phyloP scores from a whole-genome alignment of 768 basidiomycete genomes.

The Amanita jacksonii region DNA sequence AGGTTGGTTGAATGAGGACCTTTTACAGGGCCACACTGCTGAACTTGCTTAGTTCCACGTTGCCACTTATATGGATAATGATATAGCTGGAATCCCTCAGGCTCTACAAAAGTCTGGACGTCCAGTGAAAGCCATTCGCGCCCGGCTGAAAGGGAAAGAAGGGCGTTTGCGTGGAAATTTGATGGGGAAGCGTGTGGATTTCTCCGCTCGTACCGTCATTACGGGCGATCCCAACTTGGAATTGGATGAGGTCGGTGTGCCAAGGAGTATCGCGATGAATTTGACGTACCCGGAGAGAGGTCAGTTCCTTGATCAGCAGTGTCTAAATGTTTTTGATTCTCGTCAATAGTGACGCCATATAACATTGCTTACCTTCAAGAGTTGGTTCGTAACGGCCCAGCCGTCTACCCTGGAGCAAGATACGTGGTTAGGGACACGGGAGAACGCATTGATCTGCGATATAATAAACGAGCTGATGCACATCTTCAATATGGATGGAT shows the following conservation, averaged over 20 bases:
- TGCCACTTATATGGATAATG: slow-evolving; percentile 99
- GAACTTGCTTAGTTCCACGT: slow-evolving; percentile 73
- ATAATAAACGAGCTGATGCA: slow-evolving; percentile 92
- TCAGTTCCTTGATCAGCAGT: not conserved
- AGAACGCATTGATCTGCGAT: slow-evolving; percentile 92
- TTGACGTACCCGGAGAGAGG: slow-evolving; percentile 96
- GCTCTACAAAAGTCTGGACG: slow-evolving; percentile 95
- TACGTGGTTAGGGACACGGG: slow-evolving; percentile 97
- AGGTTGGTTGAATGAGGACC: slow-evolving; percentile 41
- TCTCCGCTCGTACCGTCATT: slow-evolving; percentile 98
- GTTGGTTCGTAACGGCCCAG: slow-evolving; percentile 90
- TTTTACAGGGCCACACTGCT: slow-evolving; percentile 3
- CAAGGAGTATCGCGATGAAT: slow-evolving; percentile 92
- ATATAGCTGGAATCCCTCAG: slow-evolving; percentile 96
- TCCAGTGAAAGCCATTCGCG: slow-evolving; percentile 96
- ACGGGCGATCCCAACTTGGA: slow-evolving; percentile 98
- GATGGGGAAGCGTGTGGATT: slow-evolving; percentile 99
- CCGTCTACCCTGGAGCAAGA: slow-evolving; percentile 89
- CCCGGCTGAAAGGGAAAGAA: slow-evolving; percentile 97
- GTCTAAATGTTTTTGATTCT: slow-evolving; percentile 7
- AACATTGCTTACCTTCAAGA: slow-evolving; percentile 93
- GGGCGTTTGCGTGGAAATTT: slow-evolving; percentile 95
- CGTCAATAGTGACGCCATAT: slow-evolving; percentile 78
- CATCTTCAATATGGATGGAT: slow-evolving; percentile 98
- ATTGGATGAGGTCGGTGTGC: slow-evolving; percentile 95